Percentiles rank a stretch among this genome's conserved stretches.
Evolutionary conservation across 2,329 filamentous ascomycete species (phyloP).

Genomic region (Endothia cerciana): DNA sequence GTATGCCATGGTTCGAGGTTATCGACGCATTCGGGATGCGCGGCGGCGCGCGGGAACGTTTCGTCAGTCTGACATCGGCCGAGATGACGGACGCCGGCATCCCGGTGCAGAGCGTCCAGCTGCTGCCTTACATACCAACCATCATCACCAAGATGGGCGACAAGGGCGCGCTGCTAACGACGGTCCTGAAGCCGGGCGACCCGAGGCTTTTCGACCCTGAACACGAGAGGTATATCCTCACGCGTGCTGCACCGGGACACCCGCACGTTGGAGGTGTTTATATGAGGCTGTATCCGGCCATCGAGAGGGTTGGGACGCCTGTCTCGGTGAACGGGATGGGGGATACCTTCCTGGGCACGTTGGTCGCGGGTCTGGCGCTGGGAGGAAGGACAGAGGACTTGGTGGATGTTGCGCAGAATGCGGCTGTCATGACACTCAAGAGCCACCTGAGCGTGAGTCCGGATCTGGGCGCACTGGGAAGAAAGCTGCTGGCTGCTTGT

Average conservation of each 20-base stretch:
- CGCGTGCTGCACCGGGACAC: conserved; percentile 59
- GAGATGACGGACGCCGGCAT: conserved; percentile 78
- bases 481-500: conserved; percentile 44
- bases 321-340: conserved; percentile 94
- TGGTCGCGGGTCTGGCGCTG: conserved; percentile 77
- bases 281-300: conserved; percentile 72
- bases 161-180: conserved; percentile 75
- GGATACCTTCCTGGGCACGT: conserved; percentile 86
- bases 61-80: conserved; percentile 68
- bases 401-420: conserved; percentile 80
- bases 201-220: conserved; percentile 64
- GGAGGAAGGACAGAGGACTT: conserved; percentile 61
- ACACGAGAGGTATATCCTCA: conserved; percentile 72
- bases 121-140: conserved; percentile 85
- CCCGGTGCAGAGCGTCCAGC: conserved; percentile 79
- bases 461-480: conserved; percentile 52
- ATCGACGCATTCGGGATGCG: conserved; percentile 80
- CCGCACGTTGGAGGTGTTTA: conserved; percentile 75
- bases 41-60: conserved; percentile 70
- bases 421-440: conserved; percentile 77
- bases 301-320: conserved; percentile 69
- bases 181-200: conserved; percentile 70
- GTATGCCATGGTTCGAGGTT: conserved; percentile 75
- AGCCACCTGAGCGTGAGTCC: conserved; percentile 74
- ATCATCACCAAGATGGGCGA: conserved; percentile 83